Conservation (phyloP, 2,329 filamentous ascomycete genomes). For the Proliferodiscus dingleyae region DNA sequence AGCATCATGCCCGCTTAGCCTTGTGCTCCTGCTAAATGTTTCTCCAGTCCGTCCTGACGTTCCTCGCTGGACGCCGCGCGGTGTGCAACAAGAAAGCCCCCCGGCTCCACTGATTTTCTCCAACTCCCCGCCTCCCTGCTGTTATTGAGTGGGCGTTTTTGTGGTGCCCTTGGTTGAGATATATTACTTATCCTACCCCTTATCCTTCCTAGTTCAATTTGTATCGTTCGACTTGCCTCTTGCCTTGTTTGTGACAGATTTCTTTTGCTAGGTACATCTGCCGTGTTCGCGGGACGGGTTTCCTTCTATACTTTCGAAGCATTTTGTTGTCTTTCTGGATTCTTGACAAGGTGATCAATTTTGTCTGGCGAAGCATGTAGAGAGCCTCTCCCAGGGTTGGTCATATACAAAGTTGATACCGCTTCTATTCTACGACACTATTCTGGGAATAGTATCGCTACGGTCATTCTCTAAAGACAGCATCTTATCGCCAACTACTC, state of each 20-base stretch:
- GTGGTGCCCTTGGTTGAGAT: neutral
- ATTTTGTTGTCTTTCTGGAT: neutral
- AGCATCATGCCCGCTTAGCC: too few species aligned
- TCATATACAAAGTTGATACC: neutral
- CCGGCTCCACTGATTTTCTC: too few species aligned
- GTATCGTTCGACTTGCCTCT: neutral
- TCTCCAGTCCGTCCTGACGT: too few species aligned
- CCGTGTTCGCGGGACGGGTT: neutral
- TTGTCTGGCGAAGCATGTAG: neutral
- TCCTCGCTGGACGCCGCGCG: too few species aligned
- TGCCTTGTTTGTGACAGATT: neutral
- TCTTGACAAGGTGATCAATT: neutral
- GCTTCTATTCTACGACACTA: neutral
- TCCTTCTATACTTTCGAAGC: neutral
- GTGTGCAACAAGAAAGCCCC: too few species aligned
- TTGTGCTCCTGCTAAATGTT: too few species aligned
- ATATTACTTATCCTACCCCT: neutral
- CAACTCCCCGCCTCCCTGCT: too few species aligned
- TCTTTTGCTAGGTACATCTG: neutral
- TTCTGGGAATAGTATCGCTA: neutral
- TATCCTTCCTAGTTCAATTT: neutral
- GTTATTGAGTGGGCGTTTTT: too few species aligned
- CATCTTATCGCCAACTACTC: constrained; percentile 10
- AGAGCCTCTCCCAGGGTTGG: neutral
- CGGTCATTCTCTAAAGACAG: constrained; percentile 8